Evolutionary conservation across 495 filamentous ascomycete species (phyloP).

Genomic region (Penicillium herquei): DNA sequence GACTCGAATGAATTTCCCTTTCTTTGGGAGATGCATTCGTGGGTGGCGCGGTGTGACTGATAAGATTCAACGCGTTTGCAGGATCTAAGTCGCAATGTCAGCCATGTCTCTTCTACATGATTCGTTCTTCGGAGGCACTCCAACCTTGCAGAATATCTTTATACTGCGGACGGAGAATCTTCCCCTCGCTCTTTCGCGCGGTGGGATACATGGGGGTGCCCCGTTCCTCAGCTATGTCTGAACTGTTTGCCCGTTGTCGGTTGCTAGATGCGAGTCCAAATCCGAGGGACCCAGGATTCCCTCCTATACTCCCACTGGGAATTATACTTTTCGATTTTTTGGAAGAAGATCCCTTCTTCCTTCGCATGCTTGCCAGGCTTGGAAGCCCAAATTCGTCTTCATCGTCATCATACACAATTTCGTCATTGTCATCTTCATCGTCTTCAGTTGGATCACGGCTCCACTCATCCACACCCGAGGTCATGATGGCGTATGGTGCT

Average conservation of each 20-base stretch:
- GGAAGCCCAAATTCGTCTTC: conserved; percentile 94
- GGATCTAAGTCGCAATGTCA: conserved; percentile 59
- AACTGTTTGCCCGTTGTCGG: conserved; percentile 66
- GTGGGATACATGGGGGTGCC: conserved; percentile 85
- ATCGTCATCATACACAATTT: conserved; percentile 77
- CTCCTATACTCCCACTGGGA: conserved; percentile 36
- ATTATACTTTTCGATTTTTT: conserved; percentile 40
- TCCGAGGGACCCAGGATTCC: conserved; percentile 32
- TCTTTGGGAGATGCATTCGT: conserved; percentile 78
- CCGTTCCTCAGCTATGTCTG: conserved; percentile 87
- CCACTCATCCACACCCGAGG: conserved; percentile 75
- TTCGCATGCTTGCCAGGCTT: conserved; percentile 82
- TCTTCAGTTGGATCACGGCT: conserved; percentile 57
- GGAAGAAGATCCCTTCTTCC: conserved; percentile 55
- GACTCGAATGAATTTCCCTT: conserved; percentile 78
- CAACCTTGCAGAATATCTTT: conserved; percentile 86
- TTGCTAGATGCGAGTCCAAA: conserved; percentile 29
- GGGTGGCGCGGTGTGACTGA: conserved; percentile 77
- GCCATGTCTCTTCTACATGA: neutral
- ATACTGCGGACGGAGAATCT: conserved; percentile 94
- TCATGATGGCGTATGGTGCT: conserved; percentile 73
- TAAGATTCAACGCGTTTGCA: conserved; percentile 91
- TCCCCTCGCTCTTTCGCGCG: conserved; percentile 83
- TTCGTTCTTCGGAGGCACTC: neutral
- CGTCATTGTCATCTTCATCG: conserved; percentile 59